These are phyloP conservation scores for Elsinoe australis DNA, from an alignment of 2,329 filamentous ascomycete species.

Conservation along the genomic window DNA sequence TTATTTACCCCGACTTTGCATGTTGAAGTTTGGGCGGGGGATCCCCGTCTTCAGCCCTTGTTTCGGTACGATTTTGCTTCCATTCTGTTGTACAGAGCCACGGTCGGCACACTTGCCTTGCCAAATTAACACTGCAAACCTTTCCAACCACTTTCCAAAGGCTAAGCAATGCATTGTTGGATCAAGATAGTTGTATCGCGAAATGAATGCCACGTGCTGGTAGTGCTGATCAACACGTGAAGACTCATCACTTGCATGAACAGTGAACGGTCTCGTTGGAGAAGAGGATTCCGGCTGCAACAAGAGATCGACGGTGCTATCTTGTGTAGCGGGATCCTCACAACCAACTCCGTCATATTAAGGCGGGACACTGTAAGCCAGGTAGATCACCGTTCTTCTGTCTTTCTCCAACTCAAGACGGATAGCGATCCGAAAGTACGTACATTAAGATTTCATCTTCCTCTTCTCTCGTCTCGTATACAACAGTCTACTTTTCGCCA, in stretches of 20 bases:
- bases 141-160: no score
- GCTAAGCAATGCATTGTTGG: no score
- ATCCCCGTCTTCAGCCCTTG: not conserved
- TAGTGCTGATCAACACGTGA: slow-evolving; percentile 4
- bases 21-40: not conserved
- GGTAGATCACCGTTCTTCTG: not conserved
- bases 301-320: slow-evolving; percentile 9
- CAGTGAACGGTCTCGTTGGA: not conserved
- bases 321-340: slow-evolving; percentile 8
- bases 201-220: not conserved
- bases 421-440: not conserved
- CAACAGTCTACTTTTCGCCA: no score
- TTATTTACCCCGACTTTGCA: not conserved
- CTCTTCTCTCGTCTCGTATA: not conserved
- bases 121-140: not conserved
- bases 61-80: not conserved
- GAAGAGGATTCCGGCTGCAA: not conserved
- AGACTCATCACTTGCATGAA: slow-evolving; percentile 11
- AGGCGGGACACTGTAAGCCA: not conserved
- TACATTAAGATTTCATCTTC: not conserved
- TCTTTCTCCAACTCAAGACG: slow-evolving; percentile 6
- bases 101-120: slow-evolving; percentile 10
- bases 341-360: slow-evolving; percentile 4
- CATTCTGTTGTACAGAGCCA: not conserved
- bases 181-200: no score